Base-by-base conservation (phyloP, 2,329 filamentous ascomycete genomes). In the Penicillium sumatraense region DNA sequence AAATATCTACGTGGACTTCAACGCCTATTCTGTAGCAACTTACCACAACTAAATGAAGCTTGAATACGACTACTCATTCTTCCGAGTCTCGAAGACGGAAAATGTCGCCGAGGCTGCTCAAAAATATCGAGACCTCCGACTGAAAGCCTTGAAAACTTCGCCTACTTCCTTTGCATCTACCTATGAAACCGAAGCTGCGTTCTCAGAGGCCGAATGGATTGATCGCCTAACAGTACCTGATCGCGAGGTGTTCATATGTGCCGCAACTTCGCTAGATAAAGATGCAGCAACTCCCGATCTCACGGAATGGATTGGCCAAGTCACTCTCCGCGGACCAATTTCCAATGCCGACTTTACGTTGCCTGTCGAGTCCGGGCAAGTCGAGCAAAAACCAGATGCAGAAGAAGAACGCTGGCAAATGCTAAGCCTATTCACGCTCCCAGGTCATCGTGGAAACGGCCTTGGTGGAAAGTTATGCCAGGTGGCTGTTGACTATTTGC, bases 181-280 rank as follows among this genome's bases (percentile, higher is more conserved):
- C 3, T 71, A 71, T 41, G 68, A 61, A 3, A 57, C 62, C 13
- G 70, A 74, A 59, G 66, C 65, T 4, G 54, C 56, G 8, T 65
- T 67, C 46, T 50, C 59, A 1, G 49, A 65, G 20, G 36, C 57
- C 1, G 51, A 67, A 38, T 73, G 72, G 71, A 58, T 64, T 3
- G 33, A 57, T 10, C 66, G 63, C 5, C 53, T 73, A 3, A 59
- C 60, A 3, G 51, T 58, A 9, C 54, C 57, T 2, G 49, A 58
- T 20, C 45, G 64, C n/a, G 60, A 72, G 18, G 64, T 64, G 8
- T 73, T 75, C 49, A 63, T 72, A 14, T 72, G 70, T 18, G 64
- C 65, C 33, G 58, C 60, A 2, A 60, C 23, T 8, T 54, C 55
- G 20, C 7, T 24, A 9, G 23, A 26, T 7, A 3, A 5, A 13